Conservation (phyloP, 495 filamentous ascomycete genomes). For the Neurospora sp. region DNA sequence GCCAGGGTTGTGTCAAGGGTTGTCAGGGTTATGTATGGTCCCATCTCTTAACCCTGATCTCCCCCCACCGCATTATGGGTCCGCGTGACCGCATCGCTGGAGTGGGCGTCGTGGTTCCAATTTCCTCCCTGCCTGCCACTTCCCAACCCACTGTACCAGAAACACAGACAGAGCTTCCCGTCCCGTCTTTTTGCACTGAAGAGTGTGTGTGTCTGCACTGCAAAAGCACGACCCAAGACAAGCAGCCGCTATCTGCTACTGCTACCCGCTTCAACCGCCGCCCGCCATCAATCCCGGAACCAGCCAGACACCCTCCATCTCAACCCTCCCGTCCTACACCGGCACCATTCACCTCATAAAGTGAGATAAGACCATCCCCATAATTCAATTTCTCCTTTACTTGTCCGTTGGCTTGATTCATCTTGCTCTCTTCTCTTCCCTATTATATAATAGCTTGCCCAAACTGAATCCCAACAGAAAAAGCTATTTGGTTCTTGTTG, state of each 20-base stretch:
- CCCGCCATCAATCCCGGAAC: neutral
- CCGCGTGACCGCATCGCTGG: constrained; percentile 13
- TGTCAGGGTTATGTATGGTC: neutral
- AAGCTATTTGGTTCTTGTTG: neutral
- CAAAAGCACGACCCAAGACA: neutral
- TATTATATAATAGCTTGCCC: neutral
- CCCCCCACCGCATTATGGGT: constrained; percentile 4
- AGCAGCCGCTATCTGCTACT: neutral
- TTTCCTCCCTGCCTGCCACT: constrained; percentile 2
- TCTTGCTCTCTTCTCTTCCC: neutral
- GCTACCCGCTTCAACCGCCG: neutral
- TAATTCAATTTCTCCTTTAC: neutral
- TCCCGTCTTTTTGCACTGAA: neutral
- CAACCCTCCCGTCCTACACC: neutral
- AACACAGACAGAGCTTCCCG: neutral
- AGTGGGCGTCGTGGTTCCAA: constrained; percentile 1
- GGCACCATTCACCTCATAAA: neutral
- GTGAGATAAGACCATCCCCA: neutral
- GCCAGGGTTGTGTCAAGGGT: neutral
- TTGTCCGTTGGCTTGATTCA: neutral
- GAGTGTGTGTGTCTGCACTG: neutral
- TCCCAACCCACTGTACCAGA: neutral
- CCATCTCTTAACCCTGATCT: neutral
- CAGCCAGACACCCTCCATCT: neutral
- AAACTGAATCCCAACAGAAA: neutral